Conservation (phyloP, 2,329 filamentous ascomycete genomes). For the Blastomyces emzantsi region DNA sequence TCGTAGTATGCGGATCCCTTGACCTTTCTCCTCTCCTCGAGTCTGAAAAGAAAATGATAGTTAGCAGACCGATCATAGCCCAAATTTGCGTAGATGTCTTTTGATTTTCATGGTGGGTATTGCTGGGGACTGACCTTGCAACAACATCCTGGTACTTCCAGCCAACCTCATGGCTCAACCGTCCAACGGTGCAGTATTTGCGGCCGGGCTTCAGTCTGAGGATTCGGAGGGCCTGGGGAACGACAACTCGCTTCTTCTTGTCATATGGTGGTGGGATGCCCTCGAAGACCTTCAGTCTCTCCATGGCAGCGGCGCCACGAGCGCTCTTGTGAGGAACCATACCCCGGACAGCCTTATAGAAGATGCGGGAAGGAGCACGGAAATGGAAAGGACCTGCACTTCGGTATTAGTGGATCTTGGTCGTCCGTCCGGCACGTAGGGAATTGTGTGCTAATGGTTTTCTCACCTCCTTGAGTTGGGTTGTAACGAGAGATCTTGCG, state of each 20-base stretch:
- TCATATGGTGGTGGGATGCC: constrained; percentile 98
- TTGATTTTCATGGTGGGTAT: not conserved
- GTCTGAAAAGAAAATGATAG: constrained; percentile 46
- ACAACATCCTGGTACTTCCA: constrained; percentile 99
- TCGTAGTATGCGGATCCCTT: constrained; percentile 99
- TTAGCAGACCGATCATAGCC: constrained; percentile 5
- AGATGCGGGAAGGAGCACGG: constrained; percentile 97
- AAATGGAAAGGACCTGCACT: constrained; percentile 92
- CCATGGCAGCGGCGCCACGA: constrained; percentile 89
- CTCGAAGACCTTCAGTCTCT: constrained; percentile 99
- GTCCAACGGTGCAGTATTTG: constrained; percentile 99
- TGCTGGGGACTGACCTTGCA: constrained; percentile 62
- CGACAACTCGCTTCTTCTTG: constrained; percentile 99
- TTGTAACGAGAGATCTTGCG: constrained; percentile 99
- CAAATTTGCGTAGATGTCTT: constrained; percentile 1
- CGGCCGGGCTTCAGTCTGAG: constrained; percentile 96
- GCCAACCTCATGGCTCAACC: constrained; percentile 97
- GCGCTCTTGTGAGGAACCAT: constrained; percentile 99
- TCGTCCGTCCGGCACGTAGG: not conserved
- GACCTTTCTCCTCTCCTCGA: constrained; percentile 99
- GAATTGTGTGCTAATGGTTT: constrained; percentile 13
- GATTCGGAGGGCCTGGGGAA: constrained; percentile 94
- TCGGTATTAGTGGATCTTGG: constrained; percentile 13
- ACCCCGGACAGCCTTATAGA: constrained; percentile 99
- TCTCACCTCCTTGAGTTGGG: constrained; percentile 92